Base-by-base conservation (phyloP, 306 rosid genomes). In the Vigna nakashimae region DNA sequence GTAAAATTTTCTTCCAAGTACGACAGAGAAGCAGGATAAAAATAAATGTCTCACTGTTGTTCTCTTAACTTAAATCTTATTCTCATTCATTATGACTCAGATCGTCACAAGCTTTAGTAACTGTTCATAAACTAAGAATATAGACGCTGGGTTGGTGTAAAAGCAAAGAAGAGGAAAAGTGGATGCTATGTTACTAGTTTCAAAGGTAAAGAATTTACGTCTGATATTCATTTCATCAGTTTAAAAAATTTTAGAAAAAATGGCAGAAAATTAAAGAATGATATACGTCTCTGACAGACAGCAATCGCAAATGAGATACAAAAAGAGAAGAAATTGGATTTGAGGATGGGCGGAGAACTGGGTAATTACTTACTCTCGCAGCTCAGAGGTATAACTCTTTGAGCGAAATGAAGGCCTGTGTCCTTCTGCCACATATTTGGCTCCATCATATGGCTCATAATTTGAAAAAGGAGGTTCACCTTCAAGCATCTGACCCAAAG, bases 361-460 rank as follows among this genome's bases (percentile, higher is more conserved):
- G 49, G 49, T 10, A 11, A 43, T 45, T 3, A 86, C 97, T 87
- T 76, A 93, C 98, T 90, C 93, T 77, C 87, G 89, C 65, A 93
- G 86, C 13, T 90, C 93, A 56, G 86, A 73, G 71, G 48, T 75
- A 82, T 57, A 88, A 57, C 91, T 88, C 85, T 86, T 93, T 30
- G 89, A 70, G 46, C 89, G 96, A 80, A 91, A 86, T 28, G 63
- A 40, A 2, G 98, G 98, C 63, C 98, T 90, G 80, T 85, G 89
- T 81, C 98, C 98, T 48, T 93, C 98, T 12, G 97, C 90, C 57
- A 93, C 96, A 16, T 79, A 84, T 82, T 87, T 93, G 69, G 98
- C 98, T 51, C 93, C 98, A 6, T 91, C 98, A 53, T 93, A 91
- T 79, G 98, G 96, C 84, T 93, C 96, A 42, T 87, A 86, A 81